Conservation (phyloP, 1,139 yeast species). For the Dujonia santamariae region DNA sequence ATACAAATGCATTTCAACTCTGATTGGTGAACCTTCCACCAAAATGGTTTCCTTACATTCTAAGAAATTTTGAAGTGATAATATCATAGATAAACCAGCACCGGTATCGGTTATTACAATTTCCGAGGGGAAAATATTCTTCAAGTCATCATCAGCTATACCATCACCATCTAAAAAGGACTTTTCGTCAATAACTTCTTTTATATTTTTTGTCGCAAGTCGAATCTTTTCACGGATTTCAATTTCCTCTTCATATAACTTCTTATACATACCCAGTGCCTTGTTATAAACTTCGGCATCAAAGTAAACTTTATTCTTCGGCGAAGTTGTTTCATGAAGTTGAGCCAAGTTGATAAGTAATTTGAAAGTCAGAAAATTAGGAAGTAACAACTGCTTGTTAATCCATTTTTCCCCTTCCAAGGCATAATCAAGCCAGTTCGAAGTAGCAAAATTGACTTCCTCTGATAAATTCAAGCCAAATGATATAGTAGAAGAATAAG, state of each 20-base stretch:
- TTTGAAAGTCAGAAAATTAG: slow-evolving; percentile 49
- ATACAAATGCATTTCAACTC: slow-evolving; percentile 42
- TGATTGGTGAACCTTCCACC: slow-evolving; percentile 11
- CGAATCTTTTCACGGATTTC: slow-evolving; percentile 35
- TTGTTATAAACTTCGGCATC: slow-evolving; percentile 25
- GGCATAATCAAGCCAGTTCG: slow-evolving; percentile 54
- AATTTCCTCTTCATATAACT: slow-evolving; percentile 37
- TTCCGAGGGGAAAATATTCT: slow-evolving; percentile 51
- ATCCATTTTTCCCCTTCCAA: slow-evolving; percentile 53
- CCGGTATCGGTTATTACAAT: slow-evolving; percentile 29
- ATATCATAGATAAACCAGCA: slow-evolving; percentile 26
- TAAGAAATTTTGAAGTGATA: slow-evolving; percentile 47
- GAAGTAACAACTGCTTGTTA: slow-evolving; percentile 44
- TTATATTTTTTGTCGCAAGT: slow-evolving; percentile 13
- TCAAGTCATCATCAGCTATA: slow-evolving; percentile 52
- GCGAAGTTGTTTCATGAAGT: slow-evolving; percentile 30
- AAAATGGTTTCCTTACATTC: slow-evolving; percentile 14
- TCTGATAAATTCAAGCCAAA: slow-evolving; percentile 57
- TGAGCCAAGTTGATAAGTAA: slow-evolving; percentile 47
- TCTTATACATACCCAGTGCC: slow-evolving; percentile 29
- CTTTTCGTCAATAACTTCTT: slow-evolving; percentile 37
- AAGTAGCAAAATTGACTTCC: slow-evolving; percentile 53
- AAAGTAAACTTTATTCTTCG: slow-evolving; percentile 22
- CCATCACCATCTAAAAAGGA: slow-evolving; percentile 26
- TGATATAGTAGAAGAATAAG: slow-evolving; percentile 49